Evolutionary conservation across 768 basidiomycete species (phyloP), one percentile per base, ranked within the genome.

Genomic region (Tylopilus subfusipes): DNA sequence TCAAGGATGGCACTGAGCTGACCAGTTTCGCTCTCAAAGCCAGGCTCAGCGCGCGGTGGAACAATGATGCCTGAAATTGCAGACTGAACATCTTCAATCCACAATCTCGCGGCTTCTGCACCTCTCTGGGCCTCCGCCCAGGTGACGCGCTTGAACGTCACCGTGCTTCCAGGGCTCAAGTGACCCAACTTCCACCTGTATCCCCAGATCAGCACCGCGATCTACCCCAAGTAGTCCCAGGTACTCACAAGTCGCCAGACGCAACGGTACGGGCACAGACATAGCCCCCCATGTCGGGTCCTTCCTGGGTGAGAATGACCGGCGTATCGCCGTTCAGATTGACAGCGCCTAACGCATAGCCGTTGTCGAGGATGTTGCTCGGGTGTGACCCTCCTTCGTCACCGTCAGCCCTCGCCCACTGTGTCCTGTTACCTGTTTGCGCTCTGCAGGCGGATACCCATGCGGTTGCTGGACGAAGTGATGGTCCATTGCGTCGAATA

Each of bases 301-400:
- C 81, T 61, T 86, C 86, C 25, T 76, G 75, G 5, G 77, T 76
- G 48, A 86, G 68, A n/a, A 86, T 79, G 2, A 86, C 82, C 0
- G 86, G 85, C 0, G 83, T 85, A 62, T 88, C 85, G 2, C 85
- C 85, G 58, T 87, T 88, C 49, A 85, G 53, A 59, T 86, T 85
- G 54, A 86, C 60, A 1, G 78, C 72, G 6, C 82, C 83, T 22
- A 71, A 63, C 0, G 78, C 77, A 58, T 85, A 85, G 5, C 78
- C 81, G 43, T 82, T 83, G 54, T 85, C 82, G 19, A 85, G 74
- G 33, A 86, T 82, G 56, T 88, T 88, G 38, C 80, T 81, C 0
- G 85, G 84, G 60, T 88, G 86, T 16, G 81, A 79, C 0, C 85
- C 86, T 2, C 85, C 86, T 55, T 86, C 79, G 0, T 85, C 85